A percentile compares a stretch with the other conserved stretches of the same genome.
These are phyloP conservation scores for Cyberlindnera mississippiensis DNA, from an alignment of 805 yeast species.

Conservation along the genomic window DNA sequence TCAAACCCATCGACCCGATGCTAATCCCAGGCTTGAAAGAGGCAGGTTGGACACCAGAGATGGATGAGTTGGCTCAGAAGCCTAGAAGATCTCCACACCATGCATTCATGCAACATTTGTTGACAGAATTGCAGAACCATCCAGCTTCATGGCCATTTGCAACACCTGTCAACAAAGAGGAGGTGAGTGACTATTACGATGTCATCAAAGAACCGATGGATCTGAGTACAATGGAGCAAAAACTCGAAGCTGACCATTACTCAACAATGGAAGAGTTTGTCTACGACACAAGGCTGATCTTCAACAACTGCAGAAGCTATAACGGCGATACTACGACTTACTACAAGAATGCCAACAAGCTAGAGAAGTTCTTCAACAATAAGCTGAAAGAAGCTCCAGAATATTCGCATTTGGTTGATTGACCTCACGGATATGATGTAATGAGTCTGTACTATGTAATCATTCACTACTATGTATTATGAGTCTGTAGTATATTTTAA, in stretches of 20 bases:
- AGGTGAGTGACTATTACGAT: slow-evolving; percentile 94
- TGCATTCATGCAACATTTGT: slow-evolving; percentile 84
- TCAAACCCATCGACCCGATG: slow-evolving; percentile 68
- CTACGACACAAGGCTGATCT: slow-evolving; percentile 81
- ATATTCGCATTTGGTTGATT: slow-evolving; percentile 64
- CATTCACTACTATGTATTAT: no score
- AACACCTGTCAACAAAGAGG: slow-evolving; percentile 87
- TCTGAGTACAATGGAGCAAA: slow-evolving; percentile 89
- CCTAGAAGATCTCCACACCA: slow-evolving; percentile 95
- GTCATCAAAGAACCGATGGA: slow-evolving; percentile 99
- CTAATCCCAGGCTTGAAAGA: slow-evolving; percentile 86
- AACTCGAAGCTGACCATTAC: slow-evolving; percentile 87
- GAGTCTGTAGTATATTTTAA: no score
- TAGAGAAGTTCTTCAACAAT: slow-evolving; percentile 81
- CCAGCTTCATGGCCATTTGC: slow-evolving; percentile 98
- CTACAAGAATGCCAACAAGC: slow-evolving; percentile 88
- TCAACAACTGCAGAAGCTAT: slow-evolving; percentile 87
- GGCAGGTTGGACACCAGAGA: slow-evolving; percentile 97
- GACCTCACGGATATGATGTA: no score
- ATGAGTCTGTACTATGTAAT: no score
- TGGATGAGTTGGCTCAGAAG: slow-evolving; percentile 93
- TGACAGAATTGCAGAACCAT: slow-evolving; percentile 87
- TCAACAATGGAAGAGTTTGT: slow-evolving; percentile 87
- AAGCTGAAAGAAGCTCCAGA: slow-evolving; percentile 91
- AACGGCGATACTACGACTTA: slow-evolving; percentile 94